These are phyloP conservation scores for Naegleria lovaniensis DNA, from an alignment of 208 protist species.

Conservation along the genomic window DNA sequence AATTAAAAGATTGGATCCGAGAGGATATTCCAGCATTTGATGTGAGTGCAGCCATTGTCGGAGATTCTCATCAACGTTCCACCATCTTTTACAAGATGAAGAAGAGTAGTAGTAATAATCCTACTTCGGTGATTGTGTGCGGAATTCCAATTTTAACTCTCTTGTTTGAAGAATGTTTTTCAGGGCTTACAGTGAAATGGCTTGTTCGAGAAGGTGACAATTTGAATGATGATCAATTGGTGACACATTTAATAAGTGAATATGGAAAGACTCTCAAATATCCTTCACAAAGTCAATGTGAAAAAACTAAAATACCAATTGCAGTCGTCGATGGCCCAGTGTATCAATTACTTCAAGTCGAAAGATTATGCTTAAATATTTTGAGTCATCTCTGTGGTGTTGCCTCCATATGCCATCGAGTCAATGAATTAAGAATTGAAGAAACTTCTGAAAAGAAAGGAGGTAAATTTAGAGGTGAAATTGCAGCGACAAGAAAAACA, in stretches of 20 bases:
- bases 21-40: conserved; percentile 74
- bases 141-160: conserved; percentile 60
- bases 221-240: conserved; percentile 14
- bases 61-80: conserved; percentile 43
- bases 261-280: conserved; percentile 30
- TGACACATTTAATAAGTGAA: neutral
- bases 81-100: conserved; percentile 50
- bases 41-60: conserved; percentile 63
- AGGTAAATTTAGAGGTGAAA: conserved; percentile 36
- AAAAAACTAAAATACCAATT: conserved; percentile 26
- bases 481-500: conserved; percentile 69
- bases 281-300: neutral
- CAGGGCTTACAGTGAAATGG: conserved; percentile 58
- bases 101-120: conserved; percentile 22
- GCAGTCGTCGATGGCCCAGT: conserved; percentile 40
- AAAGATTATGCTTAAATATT: conserved; percentile 65
- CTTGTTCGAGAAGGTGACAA: conserved; percentile 48
- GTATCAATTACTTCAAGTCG: conserved; percentile 56
- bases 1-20: conserved; percentile 41
- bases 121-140: conserved; percentile 47
- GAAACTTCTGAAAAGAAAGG: neutral
- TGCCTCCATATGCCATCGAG: conserved; percentile 43
- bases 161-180: conserved; percentile 47
- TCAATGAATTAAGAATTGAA: neutral
- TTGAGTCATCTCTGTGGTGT: conserved; percentile 54